Conservation (phyloP, 1,139 yeast genomes). For the Blastobotrys serpentis region DNA sequence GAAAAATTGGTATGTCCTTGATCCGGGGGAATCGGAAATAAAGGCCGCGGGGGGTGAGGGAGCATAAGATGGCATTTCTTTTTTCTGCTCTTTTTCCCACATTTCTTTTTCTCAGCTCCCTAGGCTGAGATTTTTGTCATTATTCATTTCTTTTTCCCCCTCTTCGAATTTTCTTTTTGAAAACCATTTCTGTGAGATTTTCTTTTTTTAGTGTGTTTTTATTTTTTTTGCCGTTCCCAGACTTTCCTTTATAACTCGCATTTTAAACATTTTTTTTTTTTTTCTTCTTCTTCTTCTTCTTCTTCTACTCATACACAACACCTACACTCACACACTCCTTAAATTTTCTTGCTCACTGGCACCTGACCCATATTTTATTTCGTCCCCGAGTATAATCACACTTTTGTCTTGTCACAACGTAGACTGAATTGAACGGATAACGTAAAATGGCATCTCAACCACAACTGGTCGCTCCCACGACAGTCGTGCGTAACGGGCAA, state of each 20-base stretch:
- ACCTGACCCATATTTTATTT: background rate
- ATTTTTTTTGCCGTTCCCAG: conserved; percentile 11
- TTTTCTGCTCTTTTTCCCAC: background rate
- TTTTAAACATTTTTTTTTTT: conserved; percentile 5
- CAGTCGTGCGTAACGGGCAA: conserved; percentile 19
- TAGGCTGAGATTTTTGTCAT: background rate
- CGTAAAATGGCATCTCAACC: conserved; percentile 18
- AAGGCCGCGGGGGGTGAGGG: conserved; percentile 8
- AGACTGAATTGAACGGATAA: background rate
- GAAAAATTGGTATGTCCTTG: conserved; percentile 6
- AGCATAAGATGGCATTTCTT: background rate
- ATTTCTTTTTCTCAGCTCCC: background rate
- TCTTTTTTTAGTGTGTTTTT: conserved; percentile 7
- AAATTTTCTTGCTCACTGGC: conserved; percentile 7
- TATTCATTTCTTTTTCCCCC: conserved; percentile 5
- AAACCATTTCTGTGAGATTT: background rate
- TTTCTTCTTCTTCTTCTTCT: conserved; percentile 2
- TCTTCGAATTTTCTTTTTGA: conserved; percentile 1
- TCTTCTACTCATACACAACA: background rate
- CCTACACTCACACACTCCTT: conserved; percentile 6
- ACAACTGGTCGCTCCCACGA: conserved; percentile 15
- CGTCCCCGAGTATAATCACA: background rate
- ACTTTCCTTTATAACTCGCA: conserved; percentile 8
- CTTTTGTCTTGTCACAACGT: too few species aligned
- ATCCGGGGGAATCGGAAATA: conserved; percentile 11